phyloP scores from a whole-genome alignment of 768 basidiomycete genomes.

The Trametes gibbosa region DNA sequence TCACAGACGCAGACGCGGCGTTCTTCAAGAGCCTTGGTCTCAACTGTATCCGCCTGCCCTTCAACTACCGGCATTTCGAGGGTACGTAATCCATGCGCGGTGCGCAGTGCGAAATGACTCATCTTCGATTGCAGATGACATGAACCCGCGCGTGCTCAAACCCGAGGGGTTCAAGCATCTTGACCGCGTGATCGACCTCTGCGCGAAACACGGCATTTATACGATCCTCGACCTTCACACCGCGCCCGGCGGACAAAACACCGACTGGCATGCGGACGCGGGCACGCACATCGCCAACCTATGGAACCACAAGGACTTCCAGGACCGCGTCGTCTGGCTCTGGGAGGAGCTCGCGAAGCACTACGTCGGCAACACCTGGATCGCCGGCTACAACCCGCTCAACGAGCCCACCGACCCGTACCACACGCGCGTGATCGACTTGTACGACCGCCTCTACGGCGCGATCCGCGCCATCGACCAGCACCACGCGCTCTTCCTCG shows the following conservation, averaged over 20 bases:
- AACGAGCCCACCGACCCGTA: conserved; percentile 80
- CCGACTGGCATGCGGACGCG: conserved; percentile 79
- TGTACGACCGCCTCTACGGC: conserved; percentile 65
- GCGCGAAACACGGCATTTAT: conserved; percentile 73
- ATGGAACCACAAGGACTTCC: conserved; percentile 84
- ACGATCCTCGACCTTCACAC: conserved; percentile 81
- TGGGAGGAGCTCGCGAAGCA: conserved; percentile 74
- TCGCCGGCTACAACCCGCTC: conserved; percentile 83
- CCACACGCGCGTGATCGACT: conserved; percentile 59
- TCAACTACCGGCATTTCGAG: conserved; percentile 77
- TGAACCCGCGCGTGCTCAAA: conserved; percentile 77
- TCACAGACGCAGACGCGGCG: conserved; percentile 67
- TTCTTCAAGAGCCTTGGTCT: conserved; percentile 79
- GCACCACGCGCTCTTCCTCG: conserved; percentile 74
- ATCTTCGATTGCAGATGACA: conserved; percentile 48
- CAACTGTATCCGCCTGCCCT: conserved; percentile 74
- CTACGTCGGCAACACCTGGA: conserved; percentile 55
- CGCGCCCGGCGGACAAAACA: conserved; percentile 69
- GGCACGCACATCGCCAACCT: conserved; percentile 69
- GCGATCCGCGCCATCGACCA: conserved; percentile 72
- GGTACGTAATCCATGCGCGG: conserved; percentile 29
- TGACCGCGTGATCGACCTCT: conserved; percentile 74
- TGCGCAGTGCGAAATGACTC: not conserved
- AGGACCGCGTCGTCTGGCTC: conserved; percentile 71
- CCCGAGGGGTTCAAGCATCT: conserved; percentile 76